Evolutionary conservation across 352 stramenopile species (phyloP), one percentile per base, ranked within the genome.

Genomic region (Pythium sp.): DNA sequence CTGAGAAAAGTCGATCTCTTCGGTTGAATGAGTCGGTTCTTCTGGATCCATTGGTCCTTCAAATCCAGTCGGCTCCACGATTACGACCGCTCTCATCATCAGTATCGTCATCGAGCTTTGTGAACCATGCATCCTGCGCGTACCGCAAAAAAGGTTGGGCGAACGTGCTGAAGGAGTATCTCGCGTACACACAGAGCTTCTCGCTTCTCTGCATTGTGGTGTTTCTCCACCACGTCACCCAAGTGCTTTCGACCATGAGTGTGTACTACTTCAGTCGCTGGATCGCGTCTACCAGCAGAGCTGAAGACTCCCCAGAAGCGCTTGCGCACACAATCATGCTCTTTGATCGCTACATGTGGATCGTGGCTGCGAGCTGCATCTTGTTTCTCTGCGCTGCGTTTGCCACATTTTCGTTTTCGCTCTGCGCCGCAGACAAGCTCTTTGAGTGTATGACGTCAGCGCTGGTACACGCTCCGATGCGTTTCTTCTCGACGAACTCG

Each of bases 361-460:
- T 82, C 47, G 77, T 84, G 26, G 64, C 73, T 18, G 59, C 58
- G 5, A 79, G 75, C 38, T 82, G 75, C 38, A 71, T 74, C 34
- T 76, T 38, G 78, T 79, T 53, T 67, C 70, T 26, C 67, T 79
- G 64, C 53, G 71, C 32, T 67, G 73, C 67, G 41, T 62, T 71
- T 12, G 66, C 54, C 34, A 79, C 77, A 20, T 77, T 84, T 2
- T 51, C 75, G 18, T 78, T 81, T 62, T 65, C 72, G 15, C 68
- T 80, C 8, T 68, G 64, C 14, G 73, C 78, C 8, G 77, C 79
- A 41, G 65, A 46, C 8, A 63, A 60, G 9, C 74, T 82, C 58
- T 85, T 85, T 32, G 69, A 72, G 47, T 72, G 73, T n/a, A 82
- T 85, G 78, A 85, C 78, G 38, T 69, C 49, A 14, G 73, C 78